Evolutionary conservation across 345 rosid species (phyloP).

Genomic region (Schrenkiella parvula): DNA sequence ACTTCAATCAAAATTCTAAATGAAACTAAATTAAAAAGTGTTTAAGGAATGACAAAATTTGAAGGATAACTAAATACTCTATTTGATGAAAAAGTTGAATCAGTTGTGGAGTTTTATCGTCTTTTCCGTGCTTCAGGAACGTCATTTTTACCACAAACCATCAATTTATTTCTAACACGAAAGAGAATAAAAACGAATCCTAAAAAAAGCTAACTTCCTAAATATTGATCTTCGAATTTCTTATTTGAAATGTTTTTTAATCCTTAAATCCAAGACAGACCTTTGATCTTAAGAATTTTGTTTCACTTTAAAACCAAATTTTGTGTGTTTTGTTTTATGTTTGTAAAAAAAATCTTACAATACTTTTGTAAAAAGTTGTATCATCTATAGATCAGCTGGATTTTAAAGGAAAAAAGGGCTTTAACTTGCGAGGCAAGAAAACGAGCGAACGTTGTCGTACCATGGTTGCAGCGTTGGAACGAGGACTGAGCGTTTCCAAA

Average conservation of each 20-base stretch:
- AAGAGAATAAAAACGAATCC: neutral
- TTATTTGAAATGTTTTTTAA: neutral
- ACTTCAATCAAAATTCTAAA: too few relatives aligned
- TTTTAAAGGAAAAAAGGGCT: slow-evolving; percentile 18
- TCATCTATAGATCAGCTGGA: slow-evolving; percentile 29
- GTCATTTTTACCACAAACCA: slow-evolving; percentile 12
- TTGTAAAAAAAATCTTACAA: neutral
- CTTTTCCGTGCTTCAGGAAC: slow-evolving; percentile 14
- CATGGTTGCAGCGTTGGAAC: slow-evolving; percentile 66
- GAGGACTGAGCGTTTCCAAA: slow-evolving; percentile 44
- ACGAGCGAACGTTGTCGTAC: slow-evolving; percentile 36
- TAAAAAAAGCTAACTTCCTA: slow-evolving; percentile 14
- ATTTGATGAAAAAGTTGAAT: slow-evolving; percentile 11
- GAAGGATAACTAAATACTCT: slow-evolving; percentile 9
- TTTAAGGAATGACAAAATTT: neutral
- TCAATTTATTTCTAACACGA: slow-evolving; percentile 6
- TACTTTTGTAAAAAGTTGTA: neutral
- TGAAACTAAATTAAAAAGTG: neutral
- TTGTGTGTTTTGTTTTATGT: neutral
- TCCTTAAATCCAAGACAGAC: slow-evolving; percentile 19
- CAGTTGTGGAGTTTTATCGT: slow-evolving; percentile 17
- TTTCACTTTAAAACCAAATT: neutral
- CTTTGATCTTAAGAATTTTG: slow-evolving; percentile 2
- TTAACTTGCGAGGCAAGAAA: slow-evolving; percentile 34
- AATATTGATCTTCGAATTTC: slow-evolving; percentile 18